phyloP scores from a whole-genome alignment of 768 basidiomycete species.

The Lactarius deliciosus region DNA sequence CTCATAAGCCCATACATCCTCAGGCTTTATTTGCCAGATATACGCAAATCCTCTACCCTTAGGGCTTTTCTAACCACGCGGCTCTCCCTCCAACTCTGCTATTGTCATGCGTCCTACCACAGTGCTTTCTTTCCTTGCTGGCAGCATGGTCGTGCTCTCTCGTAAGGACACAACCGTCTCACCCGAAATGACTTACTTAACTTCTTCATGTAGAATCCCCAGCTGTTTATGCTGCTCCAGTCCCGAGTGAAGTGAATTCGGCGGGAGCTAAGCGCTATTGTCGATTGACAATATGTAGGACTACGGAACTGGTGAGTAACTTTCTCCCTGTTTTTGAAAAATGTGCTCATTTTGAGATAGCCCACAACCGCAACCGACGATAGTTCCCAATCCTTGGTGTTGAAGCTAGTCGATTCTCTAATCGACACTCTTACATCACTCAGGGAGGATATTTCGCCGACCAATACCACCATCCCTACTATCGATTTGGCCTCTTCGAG shows the following conservation, averaged over 20 bases:
- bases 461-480: neutral
- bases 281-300: neutral
- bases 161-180: neutral
- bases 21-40: neutral
- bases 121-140: slow-evolving; percentile 1
- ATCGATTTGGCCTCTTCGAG: neutral
- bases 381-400: neutral
- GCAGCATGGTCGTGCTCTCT: slow-evolving; percentile 2
- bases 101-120: slow-evolving; percentile 4
- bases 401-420: neutral
- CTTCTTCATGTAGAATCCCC: neutral
- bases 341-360: slow-evolving; percentile 4
- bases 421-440: neutral
- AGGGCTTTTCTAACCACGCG: neutral
- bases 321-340: neutral
- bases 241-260: neutral
- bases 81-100: neutral
- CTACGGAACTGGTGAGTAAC: neutral
- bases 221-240: slow-evolving; percentile 9
- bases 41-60: neutral
- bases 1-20: neutral
- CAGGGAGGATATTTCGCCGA: neutral
- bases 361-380: neutral
- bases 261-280: neutral
- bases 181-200: neutral